phyloP scores from a whole-genome alignment of 345 rosid species.

The Orychophragmus violaceus region DNA sequence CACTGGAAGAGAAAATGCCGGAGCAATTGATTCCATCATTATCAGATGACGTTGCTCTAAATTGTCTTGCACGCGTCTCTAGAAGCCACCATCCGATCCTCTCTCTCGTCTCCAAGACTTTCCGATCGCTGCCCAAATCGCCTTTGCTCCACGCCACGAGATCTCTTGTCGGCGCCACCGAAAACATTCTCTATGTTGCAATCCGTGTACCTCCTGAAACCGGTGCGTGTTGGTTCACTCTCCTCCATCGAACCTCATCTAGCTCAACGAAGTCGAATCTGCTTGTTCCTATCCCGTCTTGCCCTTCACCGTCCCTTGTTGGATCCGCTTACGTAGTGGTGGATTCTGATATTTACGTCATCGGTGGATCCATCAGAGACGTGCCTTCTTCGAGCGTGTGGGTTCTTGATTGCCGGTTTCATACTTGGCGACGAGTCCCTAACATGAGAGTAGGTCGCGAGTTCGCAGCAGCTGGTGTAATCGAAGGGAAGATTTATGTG shows the following conservation, averaged over 20 bases:
- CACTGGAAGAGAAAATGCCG: background rate
- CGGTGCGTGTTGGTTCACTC: conserved; percentile 47
- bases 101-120: conserved; percentile 55
- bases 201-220: conserved; percentile 44
- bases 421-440: conserved; percentile 51
- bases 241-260: conserved; percentile 24
- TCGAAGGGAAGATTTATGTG: conserved; percentile 55
- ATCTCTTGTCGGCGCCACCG: conserved; percentile 40
- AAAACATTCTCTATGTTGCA: conserved; percentile 54
- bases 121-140: conserved; percentile 50
- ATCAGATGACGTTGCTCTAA: conserved; percentile 61
- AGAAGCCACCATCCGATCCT: conserved; percentile 53
- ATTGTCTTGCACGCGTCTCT: conserved; percentile 60
- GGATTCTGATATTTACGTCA: conserved; percentile 46
- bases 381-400: conserved; percentile 62
- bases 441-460: conserved; percentile 67
- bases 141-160: conserved; percentile 54
- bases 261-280: conserved; percentile 1
- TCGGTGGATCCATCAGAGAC: conserved; percentile 75
- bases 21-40: conserved; percentile 25
- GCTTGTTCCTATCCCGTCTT: conserved; percentile 44
- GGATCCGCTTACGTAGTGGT: conserved; percentile 57
- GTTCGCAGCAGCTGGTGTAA: conserved; percentile 70
- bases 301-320: conserved; percentile 47
- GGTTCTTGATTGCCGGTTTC: conserved; percentile 61